Conservation (phyloP, 108 stramenopile species). For the Nitzschia sp. region DNA sequence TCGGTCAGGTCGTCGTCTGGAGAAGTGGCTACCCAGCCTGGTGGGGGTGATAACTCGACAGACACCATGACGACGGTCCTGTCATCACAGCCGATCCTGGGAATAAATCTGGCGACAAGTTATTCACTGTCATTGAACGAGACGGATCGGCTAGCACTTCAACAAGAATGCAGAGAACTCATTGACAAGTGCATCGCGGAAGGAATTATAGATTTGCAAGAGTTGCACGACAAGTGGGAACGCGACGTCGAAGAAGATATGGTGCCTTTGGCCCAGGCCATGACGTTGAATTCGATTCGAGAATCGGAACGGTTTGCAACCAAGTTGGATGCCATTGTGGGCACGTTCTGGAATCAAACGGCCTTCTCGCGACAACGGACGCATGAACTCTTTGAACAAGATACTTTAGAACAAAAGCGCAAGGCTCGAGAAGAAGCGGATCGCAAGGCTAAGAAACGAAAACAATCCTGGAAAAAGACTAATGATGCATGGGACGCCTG, state of each 20-base stretch:
- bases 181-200: not conserved
- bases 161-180: not conserved
- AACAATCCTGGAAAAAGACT: conserved; percentile 14
- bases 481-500: conserved; percentile 12
- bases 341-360: conserved; percentile 10
- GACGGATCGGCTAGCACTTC: not conserved
- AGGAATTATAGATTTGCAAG: conserved; percentile 4
- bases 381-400: not conserved
- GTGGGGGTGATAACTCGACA: not conserved
- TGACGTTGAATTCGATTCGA: conserved; percentile 11
- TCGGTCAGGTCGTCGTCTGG: not conserved
- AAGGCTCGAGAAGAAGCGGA: not conserved
- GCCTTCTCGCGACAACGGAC: not conserved
- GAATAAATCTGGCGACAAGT: not conserved
- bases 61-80: too few species aligned
- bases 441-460: not conserved
- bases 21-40: not conserved
- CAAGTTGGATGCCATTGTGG: not conserved
- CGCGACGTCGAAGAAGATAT: not conserved
- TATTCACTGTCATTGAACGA: conserved; percentile 11
- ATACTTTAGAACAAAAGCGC: not conserved
- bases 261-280: conserved; percentile 3
- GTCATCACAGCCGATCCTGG: too few species aligned
- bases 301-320: conserved; percentile 2
- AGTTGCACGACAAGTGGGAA: conserved; percentile 7